phyloP scores from a whole-genome alignment of 371 early-diverging fungal species.

The Lichtheimia ramosa region DNA sequence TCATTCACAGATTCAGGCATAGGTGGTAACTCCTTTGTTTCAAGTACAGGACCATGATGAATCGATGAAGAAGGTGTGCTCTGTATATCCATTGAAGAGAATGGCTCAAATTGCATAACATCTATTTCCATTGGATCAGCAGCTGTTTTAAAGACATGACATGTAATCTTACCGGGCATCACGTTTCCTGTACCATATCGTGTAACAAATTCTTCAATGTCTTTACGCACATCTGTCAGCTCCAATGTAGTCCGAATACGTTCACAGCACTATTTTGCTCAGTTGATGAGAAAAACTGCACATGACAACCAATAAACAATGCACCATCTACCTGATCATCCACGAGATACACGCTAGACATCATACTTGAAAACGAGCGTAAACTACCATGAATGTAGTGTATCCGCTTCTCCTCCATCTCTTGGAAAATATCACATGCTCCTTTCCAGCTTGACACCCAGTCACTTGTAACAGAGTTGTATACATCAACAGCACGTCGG shows the following conservation, averaged over 20 bases:
- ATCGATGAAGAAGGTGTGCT: constrained; percentile 9
- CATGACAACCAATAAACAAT: neutral
- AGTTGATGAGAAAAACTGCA: constrained; percentile 3
- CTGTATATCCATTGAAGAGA: constrained; percentile 7
- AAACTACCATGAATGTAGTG: constrained; percentile 36
- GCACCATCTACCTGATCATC: constrained; percentile 40
- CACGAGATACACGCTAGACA: constrained; percentile 42
- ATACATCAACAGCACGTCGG: constrained; percentile 31
- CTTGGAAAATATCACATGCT: constrained; percentile 37
- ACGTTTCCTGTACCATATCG: constrained; percentile 32
- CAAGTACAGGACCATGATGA: constrained; percentile 8
- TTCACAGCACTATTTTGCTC: constrained; percentile 31
- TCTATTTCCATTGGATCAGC: constrained; percentile 2
- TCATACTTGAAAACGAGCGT: constrained; percentile 48
- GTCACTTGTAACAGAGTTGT: constrained; percentile 25
- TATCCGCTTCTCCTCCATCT: constrained; percentile 44
- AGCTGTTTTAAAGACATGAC: too few relatives aligned
- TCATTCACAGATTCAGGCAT: constrained; percentile 3
- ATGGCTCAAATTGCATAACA: constrained; percentile 13
- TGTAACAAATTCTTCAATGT: constrained; percentile 33
- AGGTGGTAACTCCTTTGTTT: constrained; percentile 11
- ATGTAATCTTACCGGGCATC: constrained; percentile 26
- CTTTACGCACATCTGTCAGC: constrained; percentile 35
- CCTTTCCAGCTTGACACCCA: constrained; percentile 36
- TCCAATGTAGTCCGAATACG: constrained; percentile 43